These are phyloP conservation scores for Phialophora chinensis DNA, from an alignment of 2,329 filamentous ascomycete genomes.

Conservation along the genomic window DNA sequence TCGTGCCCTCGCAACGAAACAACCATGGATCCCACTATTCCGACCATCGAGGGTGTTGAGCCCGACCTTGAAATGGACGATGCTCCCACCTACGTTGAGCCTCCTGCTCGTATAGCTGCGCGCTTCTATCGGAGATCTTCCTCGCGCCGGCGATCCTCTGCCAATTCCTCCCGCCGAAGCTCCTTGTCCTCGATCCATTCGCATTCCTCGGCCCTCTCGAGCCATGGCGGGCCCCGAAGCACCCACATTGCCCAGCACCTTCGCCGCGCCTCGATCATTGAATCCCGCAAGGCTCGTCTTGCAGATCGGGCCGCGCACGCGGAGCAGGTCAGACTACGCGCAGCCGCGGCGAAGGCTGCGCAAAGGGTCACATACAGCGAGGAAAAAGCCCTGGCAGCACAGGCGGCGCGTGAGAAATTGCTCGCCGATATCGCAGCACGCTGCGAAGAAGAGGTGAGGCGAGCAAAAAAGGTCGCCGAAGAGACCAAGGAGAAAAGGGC, in stretches of 20 bases:
- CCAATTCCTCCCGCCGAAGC: slow-evolving; percentile 67
- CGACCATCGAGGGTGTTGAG: slow-evolving; percentile 35
- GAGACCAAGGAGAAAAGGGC: slow-evolving; percentile 69
- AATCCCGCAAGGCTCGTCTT: slow-evolving; percentile 67
- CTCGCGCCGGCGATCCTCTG: slow-evolving; percentile 64
- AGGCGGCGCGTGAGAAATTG: slow-evolving; percentile 67
- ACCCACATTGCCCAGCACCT: slow-evolving; percentile 69
- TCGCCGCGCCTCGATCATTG: slow-evolving; percentile 68
- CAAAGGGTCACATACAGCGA: slow-evolving; percentile 64
- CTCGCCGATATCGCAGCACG: slow-evolving; percentile 68
- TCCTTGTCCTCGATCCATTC: slow-evolving; percentile 68
- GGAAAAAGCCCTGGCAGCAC: slow-evolving; percentile 66
- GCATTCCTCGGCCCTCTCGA: slow-evolving; percentile 60
- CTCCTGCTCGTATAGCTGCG: slow-evolving; percentile 67
- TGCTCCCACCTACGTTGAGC: slow-evolving; percentile 49
- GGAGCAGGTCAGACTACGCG: slow-evolving; percentile 68
- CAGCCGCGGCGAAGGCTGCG: slow-evolving; percentile 65
- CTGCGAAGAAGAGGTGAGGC: slow-evolving; percentile 69
- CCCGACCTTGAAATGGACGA: slow-evolving; percentile 50
- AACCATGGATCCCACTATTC: slow-evolving; percentile 28
- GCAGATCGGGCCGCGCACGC: slow-evolving; percentile 70
- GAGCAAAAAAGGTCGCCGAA: slow-evolving; percentile 70
- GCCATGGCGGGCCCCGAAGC: slow-evolving; percentile 58
- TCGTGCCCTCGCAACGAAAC: neutral
- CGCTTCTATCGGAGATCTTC: slow-evolving; percentile 64